A percentile compares a stretch with the other conserved stretches of the same genome.
phyloP scores from a whole-genome alignment of 2,329 filamentous ascomycete genomes.

The Exophiala alcalophila region DNA sequence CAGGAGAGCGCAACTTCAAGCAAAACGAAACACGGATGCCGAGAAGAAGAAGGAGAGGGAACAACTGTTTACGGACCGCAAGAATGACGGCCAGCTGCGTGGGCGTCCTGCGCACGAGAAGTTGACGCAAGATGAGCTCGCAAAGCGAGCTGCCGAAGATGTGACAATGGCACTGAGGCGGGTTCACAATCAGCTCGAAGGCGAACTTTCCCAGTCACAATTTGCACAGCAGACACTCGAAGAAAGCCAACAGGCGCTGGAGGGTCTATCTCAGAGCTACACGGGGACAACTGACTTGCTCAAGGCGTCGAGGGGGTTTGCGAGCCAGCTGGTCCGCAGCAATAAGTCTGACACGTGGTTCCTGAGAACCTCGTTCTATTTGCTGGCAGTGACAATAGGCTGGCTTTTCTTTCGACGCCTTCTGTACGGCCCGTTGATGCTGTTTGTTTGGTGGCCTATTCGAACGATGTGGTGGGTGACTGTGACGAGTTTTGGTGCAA shows the following conservation, averaged over 20 bases:
- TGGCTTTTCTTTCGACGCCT: slow-evolving; percentile 86
- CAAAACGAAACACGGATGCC: slow-evolving; percentile 69
- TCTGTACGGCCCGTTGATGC: slow-evolving; percentile 86
- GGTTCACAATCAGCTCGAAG: slow-evolving; percentile 81
- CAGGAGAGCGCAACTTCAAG: slow-evolving; percentile 75
- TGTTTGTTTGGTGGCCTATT: slow-evolving; percentile 81
- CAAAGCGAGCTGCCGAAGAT: slow-evolving; percentile 72
- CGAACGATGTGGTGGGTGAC: slow-evolving; percentile 61
- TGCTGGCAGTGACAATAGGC: slow-evolving; percentile 70
- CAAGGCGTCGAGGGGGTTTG: slow-evolving; percentile 67
- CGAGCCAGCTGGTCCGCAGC: slow-evolving; percentile 75
- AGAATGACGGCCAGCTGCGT: slow-evolving; percentile 22
- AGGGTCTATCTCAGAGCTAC: slow-evolving; percentile 77
- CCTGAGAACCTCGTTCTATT: slow-evolving; percentile 81
- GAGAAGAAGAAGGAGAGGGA: slow-evolving; percentile 75
- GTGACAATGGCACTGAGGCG: slow-evolving; percentile 79
- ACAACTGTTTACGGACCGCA: slow-evolving; percentile 62
- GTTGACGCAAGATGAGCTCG: slow-evolving; percentile 67
- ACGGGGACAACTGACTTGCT: slow-evolving; percentile 74
- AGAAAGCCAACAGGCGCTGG: slow-evolving; percentile 67
- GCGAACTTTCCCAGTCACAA: slow-evolving; percentile 78
- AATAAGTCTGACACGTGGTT: slow-evolving; percentile 99
- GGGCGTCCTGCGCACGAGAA: slow-evolving; percentile 42
- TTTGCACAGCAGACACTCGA: slow-evolving; percentile 84
- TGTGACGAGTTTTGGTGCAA: slow-evolving; percentile 50